Evolutionary conservation across 257 asterid species (phyloP), one percentile per base, ranked within the genome.

Genomic region (Scutellaria minor): DNA sequence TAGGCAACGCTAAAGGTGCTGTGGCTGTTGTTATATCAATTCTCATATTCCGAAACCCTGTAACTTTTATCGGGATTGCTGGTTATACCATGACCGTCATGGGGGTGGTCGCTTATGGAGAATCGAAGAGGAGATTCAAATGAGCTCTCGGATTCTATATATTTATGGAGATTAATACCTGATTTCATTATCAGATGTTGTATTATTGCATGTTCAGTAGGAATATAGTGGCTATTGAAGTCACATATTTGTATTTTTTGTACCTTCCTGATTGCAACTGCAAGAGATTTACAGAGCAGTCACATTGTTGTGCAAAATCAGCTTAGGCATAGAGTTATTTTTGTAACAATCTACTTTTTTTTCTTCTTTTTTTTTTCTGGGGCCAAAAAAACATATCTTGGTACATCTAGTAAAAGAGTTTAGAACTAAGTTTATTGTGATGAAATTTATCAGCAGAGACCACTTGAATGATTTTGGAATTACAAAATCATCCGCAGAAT

Each of bases 1-100:
- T 95, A 69, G 98, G 99, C 66, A 95, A 95, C 71, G 99, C 99
- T n/a, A 95, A 95, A 75, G 99, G 99, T 0, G 99, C 99, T 0
- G 99, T 95, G 77, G 99, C 98, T 0, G 99, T 95, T 55, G 98
- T 95, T n/a, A 90, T 95, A 61, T 95, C 99, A 6, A 95, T 95
- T 62, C 95, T 95, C 67, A 69, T 95, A 5, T 95, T 95, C 88
- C 90, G 73, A 22, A 95, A 95, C 69, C 99, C 98, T 7, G 97
- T 95, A 2, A 95, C 99, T 1, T 82, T 89, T 39, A 72, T 85
- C 7, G 99, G 99, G 2, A 92, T 95, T 39, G 99, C 96, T 45
- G 99, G 99, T 44, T 95, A 95, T 68, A 75, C 95, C 9, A 83
- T 91, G 96, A 95, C 98, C 0, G 99, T 95, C 58, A 84, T 90